Evolutionary conservation across 2,329 filamentous ascomycete species (phyloP), one percentile per base, ranked within the genome.

Genomic region (Colletotrichum cordylinicola): DNA sequence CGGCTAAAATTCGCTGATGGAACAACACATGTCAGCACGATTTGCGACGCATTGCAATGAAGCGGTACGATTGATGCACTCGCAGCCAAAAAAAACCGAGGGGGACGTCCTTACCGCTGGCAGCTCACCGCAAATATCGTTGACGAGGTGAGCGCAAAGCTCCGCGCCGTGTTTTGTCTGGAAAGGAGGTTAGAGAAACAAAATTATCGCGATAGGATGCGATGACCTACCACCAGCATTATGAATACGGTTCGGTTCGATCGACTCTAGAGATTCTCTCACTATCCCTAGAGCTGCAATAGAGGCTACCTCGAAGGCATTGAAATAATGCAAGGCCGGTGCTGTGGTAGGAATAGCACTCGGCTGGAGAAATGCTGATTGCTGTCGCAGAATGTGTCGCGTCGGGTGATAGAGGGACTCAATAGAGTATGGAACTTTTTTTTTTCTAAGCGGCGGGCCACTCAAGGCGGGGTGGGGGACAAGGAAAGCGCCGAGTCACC

Each of bases 81-180:
- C 27, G 21, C 43, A 15, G 39, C 15, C n/a, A n/a, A 27, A 24
- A 31, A 21, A 35, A 37, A 21, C 12, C 29, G 52, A 73, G 39
- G 58, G 67, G 33, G 64, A 48, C 37, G 69, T 37, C 88, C 94
- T 82, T 94, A 98, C 96, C 83, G 95, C 95, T 77, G 96, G 95
- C 75, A 98, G 92, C 87, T 98, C 95, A 82, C 97, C 97, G 85
- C 97, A 96, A 75, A 95, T 90, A 83, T 98, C 96, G 83, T 96
- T 93, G 78, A 98, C 93, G 78, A 98, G 91, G 83, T 98, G 92
- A 87, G 93, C 91, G 88, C 95, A 98, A 82, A 98, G 94, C 91
- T 98, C 95, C 82, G 94, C 92, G 79, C 94, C 90, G 84, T 94
- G 91, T 88, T 95, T 92, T 77, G 91, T 92, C 92, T 93, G 29